Conservation (phyloP, 1,284 basidiomycete genomes). For the Melampsora americana region DNA sequence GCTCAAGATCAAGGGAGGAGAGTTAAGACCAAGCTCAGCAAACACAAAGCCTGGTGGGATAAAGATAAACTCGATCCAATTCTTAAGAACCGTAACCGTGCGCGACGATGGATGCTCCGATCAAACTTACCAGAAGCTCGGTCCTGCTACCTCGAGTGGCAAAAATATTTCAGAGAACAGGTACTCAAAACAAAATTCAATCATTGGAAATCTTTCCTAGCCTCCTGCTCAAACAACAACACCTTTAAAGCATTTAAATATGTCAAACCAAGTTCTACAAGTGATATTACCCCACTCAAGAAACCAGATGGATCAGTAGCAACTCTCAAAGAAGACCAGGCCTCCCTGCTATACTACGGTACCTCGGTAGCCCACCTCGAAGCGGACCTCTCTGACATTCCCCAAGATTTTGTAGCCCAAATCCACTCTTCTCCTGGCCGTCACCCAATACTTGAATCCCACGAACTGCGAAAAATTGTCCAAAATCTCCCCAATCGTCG, state of each 20-base stretch:
- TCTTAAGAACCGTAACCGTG: background rate
- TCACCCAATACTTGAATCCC: no score
- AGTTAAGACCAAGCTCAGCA: background rate
- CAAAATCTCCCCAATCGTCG: no score
- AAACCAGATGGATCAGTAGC: no score
- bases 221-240: background rate
- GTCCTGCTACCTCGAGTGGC: slow-evolving; percentile 1
- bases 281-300: no score
- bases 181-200: background rate
- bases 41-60: slow-evolving; percentile 21
- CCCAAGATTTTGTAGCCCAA: no score
- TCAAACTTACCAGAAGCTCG: background rate
- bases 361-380: no score
- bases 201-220: background rate
- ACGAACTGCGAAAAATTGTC: no score
- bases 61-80: background rate
- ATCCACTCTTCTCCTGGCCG: no score
- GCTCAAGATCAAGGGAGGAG: background rate
- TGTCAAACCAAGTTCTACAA: background rate
- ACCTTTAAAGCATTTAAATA: slow-evolving; percentile 13
- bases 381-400: no score
- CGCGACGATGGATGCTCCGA: background rate
- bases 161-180: slow-evolving; percentile 4
- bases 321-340: no score
- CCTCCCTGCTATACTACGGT: no score